Evolutionary conservation across 2,329 filamentous ascomycete species (phyloP), one percentile per base, ranked within the genome.

Genomic region (Erysiphe neolycopersici): DNA sequence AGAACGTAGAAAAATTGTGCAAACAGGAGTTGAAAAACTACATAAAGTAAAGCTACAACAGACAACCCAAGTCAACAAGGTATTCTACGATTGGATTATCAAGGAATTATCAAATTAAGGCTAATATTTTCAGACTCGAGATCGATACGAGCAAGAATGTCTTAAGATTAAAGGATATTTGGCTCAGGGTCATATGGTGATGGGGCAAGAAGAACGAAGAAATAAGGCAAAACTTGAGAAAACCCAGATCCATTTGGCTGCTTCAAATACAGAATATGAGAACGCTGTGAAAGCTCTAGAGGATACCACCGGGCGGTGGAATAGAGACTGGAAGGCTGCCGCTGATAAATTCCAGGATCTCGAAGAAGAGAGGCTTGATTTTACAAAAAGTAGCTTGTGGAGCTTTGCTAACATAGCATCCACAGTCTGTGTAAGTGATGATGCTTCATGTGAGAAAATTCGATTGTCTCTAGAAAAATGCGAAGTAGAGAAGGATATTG

Each of bases 261-360:
- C 76, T 8, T 85, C 85, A 47, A 95, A 91, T 61, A 76, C 74
- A 38, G 89, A 95, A 54, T 98, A 98, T 57, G 87, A 98, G 59
- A 73, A 73, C 43, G 84, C 89, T 0, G 79, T 98, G 47, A 95
- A 95, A 60, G 69, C 81, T 1, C 68, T 98, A 5, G 87, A 98
- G 56, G 89, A 95, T 52, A 98, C 89, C 0, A 98, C 89, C 0
- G 79, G 74, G 4, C 71, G 87, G 44, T 98, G 89, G 89, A 98
- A 98, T 57, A 72, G 87, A 53, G 89, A 98, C 59, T 98, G 89
- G 89, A 98, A 95, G 61, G 75, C 81, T 17, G 89, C 87, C 1
- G 92, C 89, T 54, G 91, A 91, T 67, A 98, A 95, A 64, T 98
- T 98, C 61, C 91, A 98, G 64, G 91, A 98, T 54, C 71, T 98